These are phyloP conservation scores for Candida tallmaniae DNA, from an alignment of 805 yeast genomes.

Conservation along the genomic window DNA sequence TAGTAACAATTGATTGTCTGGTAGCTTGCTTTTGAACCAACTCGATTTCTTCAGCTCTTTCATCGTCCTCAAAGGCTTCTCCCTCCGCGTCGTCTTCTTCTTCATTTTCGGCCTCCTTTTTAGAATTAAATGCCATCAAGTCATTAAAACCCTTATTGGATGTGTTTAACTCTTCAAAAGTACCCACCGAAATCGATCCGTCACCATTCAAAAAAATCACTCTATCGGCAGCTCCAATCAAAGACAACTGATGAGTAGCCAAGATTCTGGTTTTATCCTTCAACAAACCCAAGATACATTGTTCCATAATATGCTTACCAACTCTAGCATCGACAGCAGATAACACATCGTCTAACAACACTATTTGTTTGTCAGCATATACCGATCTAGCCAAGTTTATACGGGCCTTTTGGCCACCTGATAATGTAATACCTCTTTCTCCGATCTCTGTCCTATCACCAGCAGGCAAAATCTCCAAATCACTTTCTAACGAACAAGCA, in stretches of 20 bases:
- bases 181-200: conserved; percentile 27
- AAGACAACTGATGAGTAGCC: conserved; percentile 34
- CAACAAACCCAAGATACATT: conserved; percentile 25
- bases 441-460: conserved; percentile 36
- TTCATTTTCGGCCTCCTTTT: conserved; percentile 15
- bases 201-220: conserved; percentile 29
- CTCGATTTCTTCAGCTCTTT: conserved; percentile 15
- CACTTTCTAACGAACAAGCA: conserved; percentile 28
- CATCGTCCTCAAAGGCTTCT: conserved; percentile 15
- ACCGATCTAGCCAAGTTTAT: conserved; percentile 34
- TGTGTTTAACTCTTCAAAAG: conserved; percentile 20
- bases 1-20: conserved; percentile 17
- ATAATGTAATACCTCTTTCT: conserved; percentile 33
- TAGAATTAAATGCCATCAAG: conserved; percentile 23
- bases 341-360: conserved; percentile 31
- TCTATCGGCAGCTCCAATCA: conserved; percentile 29
- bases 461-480: conserved; percentile 28
- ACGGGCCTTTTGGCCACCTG: conserved; percentile 37
- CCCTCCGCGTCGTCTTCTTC: conserved; percentile 16
- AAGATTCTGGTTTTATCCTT: conserved; percentile 29
- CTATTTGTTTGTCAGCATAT: conserved; percentile 26
- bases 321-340: conserved; percentile 37
- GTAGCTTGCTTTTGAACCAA: conserved; percentile 19
- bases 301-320: conserved; percentile 31
- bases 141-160: conserved; percentile 23